A percentile compares a stretch with the other conserved stretches of the same genome.
Conservation (phyloP, 179 eudicot genomes). For the Silene vulgaris region DNA sequence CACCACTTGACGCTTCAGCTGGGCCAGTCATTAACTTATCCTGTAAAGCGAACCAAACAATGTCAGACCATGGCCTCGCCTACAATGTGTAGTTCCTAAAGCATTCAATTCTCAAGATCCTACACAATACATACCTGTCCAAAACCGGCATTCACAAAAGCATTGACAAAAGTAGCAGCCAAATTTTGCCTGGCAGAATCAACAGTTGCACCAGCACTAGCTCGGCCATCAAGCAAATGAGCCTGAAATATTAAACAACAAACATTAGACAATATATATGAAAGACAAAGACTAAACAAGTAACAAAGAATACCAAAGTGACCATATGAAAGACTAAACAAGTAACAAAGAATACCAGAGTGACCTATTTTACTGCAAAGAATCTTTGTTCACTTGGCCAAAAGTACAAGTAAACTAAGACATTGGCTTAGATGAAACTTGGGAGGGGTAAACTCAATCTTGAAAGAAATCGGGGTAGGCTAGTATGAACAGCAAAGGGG, state of each 20-base stretch:
- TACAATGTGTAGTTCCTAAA: constrained; percentile 1
- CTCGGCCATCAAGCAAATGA: constrained; percentile 92
- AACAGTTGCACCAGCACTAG: constrained; percentile 79
- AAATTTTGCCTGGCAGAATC: constrained; percentile 94
- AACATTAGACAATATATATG: constrained; percentile 7
- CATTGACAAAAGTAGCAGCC: constrained; percentile 98
- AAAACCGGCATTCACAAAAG: constrained; percentile 95
- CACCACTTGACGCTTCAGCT: constrained; percentile 65
- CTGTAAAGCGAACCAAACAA: constrained; percentile 33
- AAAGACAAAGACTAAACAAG: constrained; percentile 21
- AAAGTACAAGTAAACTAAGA: background rate
- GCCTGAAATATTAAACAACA: constrained; percentile 42
- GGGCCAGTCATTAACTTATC: constrained; percentile 72
- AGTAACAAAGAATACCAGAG: background rate
- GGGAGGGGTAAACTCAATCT: background rate
- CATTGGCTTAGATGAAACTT: background rate
- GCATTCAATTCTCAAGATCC: background rate
- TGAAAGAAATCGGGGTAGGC: background rate
- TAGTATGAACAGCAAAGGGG: background rate
- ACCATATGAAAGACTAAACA: constrained; percentile 11
- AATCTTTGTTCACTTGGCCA: background rate
- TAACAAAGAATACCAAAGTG: background rate
- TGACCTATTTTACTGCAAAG: no score
- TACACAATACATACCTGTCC: constrained; percentile 54
- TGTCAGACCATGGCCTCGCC: constrained; percentile 4